A percentile compares a stretch with the other conserved stretches of the same genome.
These are phyloP conservation scores for Suillus weaverae DNA, from an alignment of 768 basidiomycete species.

Conservation along the genomic window DNA sequence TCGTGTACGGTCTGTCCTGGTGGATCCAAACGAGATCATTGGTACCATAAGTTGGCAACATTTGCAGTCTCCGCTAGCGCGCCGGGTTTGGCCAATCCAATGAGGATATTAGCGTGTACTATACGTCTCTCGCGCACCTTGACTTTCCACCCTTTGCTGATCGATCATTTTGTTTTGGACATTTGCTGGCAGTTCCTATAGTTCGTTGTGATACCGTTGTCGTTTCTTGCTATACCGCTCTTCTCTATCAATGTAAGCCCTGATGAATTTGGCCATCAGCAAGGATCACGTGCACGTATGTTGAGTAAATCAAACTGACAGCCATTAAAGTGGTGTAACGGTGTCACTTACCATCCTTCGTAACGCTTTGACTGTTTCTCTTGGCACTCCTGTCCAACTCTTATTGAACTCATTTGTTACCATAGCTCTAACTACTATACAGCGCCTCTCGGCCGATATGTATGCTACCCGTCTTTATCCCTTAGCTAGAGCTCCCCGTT, in stretches of 20 bases:
- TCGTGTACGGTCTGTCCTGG: slow-evolving; percentile 4
- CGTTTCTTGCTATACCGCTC: background rate
- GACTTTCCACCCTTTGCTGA: background rate
- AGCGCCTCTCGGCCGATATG: no score
- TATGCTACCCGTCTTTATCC: no score
- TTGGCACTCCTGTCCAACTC: no score
- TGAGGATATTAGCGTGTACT: background rate
- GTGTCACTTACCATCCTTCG: no score
- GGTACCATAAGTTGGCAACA: background rate
- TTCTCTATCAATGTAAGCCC: background rate
- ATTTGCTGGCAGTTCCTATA: background rate
- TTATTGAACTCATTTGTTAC: no score
- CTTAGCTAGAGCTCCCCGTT: no score
- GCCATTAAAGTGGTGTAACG: no score
- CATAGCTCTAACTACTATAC: no score
- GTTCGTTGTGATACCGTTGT: background rate
- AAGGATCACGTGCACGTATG: no score
- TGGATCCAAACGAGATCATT: slow-evolving; percentile 1
- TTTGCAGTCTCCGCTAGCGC: background rate
- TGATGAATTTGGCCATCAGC: no score
- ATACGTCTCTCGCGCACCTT: background rate
- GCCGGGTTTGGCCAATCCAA: slow-evolving; percentile 9
- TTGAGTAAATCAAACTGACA: no score
- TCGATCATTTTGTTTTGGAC: background rate
- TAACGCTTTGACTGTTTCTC: no score